Base-by-base conservation (phyloP, 768 basidiomycete species). In the Trametopsis cervina region DNA sequence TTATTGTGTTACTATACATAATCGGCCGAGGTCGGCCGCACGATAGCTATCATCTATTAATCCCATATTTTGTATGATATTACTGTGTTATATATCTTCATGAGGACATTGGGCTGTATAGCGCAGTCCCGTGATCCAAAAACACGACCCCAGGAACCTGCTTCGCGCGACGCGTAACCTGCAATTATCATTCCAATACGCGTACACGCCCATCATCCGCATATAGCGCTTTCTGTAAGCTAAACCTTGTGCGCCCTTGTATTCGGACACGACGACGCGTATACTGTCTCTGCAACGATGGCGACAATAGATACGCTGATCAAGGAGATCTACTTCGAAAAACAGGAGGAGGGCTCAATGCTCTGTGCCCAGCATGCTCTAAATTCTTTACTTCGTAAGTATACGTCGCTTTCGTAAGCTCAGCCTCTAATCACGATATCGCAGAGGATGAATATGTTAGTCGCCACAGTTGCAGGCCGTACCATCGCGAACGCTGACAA, bases 281-380 rank as follows among this genome's bases (percentile, higher is more conserved):
- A 49, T 38, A 37, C 26, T 45, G 5, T 22, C 27, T 11, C 23
- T 26, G 7, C 11, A 37, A 24, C 29, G 20, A 71, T 80, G 23
- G 73, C 74, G 42, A 33, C 51, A 17, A 67, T 85, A 29, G 77
- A 85, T 55, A 57, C 55, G 23, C 70, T 90, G 9, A 55, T 70
- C 11, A 61, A 70, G 6, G 60, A 74, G 9, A 84, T 91, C 49
- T 90, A 90, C 62, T 86, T 89, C 63, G 88, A 91, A 60, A 76
- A 63, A 52, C 89, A 92, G 63, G 76, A 89, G 60, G 54, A 66
- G 48, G 87, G 86, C 20, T 89, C 87, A 2, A 86, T 86, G 78
- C 75, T 91, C 24, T 92, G 89, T 61, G 89, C 89, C 11, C 89
- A 91, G 60, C 87, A 92, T 66, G 87, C 89, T 6, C 71, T 92